Base-by-base conservation (phyloP, 345 rosid species). In the Gossypium longicalyx region DNA sequence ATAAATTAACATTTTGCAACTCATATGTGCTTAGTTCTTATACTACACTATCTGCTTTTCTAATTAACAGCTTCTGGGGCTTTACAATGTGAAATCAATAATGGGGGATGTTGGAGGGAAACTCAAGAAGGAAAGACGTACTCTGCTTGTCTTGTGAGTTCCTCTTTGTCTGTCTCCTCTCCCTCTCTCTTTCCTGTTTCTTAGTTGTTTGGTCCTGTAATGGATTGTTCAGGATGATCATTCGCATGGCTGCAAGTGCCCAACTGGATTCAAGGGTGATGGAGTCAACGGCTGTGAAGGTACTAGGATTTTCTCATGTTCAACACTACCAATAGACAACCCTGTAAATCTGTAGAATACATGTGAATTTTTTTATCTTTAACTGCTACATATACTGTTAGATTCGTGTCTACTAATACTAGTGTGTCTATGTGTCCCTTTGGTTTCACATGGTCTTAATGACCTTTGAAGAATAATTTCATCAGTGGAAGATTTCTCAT, bases 71-170 rank as follows among this genome's bases (percentile, higher is more conserved):
- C 93, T 77, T 85, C 98, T 44, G 94, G 91, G 79, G 76, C 90
- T 80, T 77, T 82, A 77, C 95, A 82, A 25, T 93, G 99, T 83
- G 86, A 73, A 78, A 84, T 93, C 74, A 90, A 89, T 75, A 95
- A 90, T 74, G 97, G 96, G 48, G 96, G 97, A 79, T 95, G 99
- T 80, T 95, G 99, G 99, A 91, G 81, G 77, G 71, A 87, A 82
- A 81, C 88, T 66, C 86, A 80, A 76, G 83, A 84, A 73, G 87
- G 89, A 77, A 82, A 51, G 77, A 86, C 91, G 2, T 91, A 83
- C 79, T 87, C 98, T 72, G 98, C 98, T 71, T 92, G 98, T 70
- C 43, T 34, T 43, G 98, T 94, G 79, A 83, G 97, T 91, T 20
- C 49, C 72, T 70, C 54, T 60, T 29, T 73, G 20, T 6, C 47